phyloP scores from a whole-genome alignment of 2,329 filamentous ascomycete genomes.

The Ustilaginoidea virens region DNA sequence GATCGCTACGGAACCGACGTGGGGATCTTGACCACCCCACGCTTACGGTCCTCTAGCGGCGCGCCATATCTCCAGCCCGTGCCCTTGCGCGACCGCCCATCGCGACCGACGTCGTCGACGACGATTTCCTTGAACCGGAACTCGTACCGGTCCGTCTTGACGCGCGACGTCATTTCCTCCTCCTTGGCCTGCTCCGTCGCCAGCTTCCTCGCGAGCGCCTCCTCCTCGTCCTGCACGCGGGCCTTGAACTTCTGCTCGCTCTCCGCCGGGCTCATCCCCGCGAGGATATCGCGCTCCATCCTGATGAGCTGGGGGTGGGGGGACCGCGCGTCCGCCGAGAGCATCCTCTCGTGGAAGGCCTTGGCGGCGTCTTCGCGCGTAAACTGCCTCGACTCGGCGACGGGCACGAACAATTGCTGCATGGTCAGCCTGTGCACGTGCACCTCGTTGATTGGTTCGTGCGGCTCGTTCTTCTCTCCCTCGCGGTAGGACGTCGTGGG shows the following conservation, averaged over 20 bases:
- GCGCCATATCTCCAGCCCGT: constrained; percentile 50
- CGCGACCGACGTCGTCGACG: constrained; percentile 37
- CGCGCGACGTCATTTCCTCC: constrained; percentile 25
- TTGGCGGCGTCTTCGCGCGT: constrained; percentile 50
- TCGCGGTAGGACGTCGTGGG: constrained; percentile 47
- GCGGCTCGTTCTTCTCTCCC: constrained; percentile 29
- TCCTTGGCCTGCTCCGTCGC: constrained; percentile 18
- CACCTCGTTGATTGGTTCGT: constrained; percentile 50
- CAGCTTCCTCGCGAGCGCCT: constrained; percentile 19
- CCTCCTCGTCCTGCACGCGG: constrained; percentile 27
- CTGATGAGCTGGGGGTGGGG: constrained; percentile 46
- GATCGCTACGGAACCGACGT: constrained; percentile 45
- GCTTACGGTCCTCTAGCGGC: constrained; percentile 45
- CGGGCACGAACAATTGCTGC: constrained; percentile 50
- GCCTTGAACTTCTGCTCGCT: constrained; percentile 25
- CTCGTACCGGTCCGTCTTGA: constrained; percentile 39
- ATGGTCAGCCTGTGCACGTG: constrained; percentile 45
- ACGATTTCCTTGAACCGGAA: constrained; percentile 47
- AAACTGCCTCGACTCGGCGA: constrained; percentile 46
- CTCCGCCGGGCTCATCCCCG: constrained; percentile 20
- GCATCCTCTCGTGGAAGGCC: constrained; percentile 44
- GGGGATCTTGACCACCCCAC: constrained; percentile 52
- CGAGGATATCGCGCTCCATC: constrained; percentile 32
- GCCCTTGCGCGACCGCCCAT: constrained; percentile 33
- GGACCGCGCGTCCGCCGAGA: constrained; percentile 44